Conservation (phyloP, 2,329 filamentous ascomycete genomes). For the Calonectria hongkongensis region DNA sequence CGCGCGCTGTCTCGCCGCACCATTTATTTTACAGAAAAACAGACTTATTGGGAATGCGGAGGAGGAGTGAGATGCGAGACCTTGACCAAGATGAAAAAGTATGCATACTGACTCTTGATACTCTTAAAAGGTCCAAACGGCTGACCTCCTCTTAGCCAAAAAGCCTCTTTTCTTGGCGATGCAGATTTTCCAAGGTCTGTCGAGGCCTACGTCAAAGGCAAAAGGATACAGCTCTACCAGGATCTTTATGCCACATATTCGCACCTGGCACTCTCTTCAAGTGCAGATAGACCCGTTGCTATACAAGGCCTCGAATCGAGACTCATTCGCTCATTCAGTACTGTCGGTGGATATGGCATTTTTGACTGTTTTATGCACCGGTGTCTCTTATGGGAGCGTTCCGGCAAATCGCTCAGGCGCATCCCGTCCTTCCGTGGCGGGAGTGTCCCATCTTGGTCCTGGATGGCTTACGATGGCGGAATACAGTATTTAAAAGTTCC, state of each 20-base stretch:
- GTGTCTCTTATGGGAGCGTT: conserved; percentile 46
- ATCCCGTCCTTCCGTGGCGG: conserved; percentile 28
- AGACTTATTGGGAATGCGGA: conserved; percentile 48
- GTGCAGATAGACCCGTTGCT: conserved; percentile 45
- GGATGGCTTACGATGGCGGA: conserved; percentile 59
- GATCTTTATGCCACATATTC: conserved; percentile 47
- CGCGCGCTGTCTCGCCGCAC: conserved; percentile 45
- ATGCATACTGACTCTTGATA: not conserved
- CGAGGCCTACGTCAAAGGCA: conserved; percentile 34
- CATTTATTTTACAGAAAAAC: conserved; percentile 44
- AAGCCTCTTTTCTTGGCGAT: conserved; percentile 46
- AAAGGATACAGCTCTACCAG: conserved; percentile 43
- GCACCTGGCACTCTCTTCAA: conserved; percentile 36
- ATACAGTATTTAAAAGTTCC: conserved; percentile 46
- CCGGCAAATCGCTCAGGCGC: conserved; percentile 7
- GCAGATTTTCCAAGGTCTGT: conserved; percentile 43
- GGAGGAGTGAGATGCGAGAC: conserved; percentile 45
- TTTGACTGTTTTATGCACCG: conserved; percentile 42
- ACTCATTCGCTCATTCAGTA: conserved; percentile 37
- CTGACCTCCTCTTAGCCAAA: conserved; percentile 18
- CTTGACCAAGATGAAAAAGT: conserved; percentile 42
- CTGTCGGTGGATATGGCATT: conserved; percentile 46
- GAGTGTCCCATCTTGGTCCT: conserved; percentile 58
- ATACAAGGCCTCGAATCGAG: conserved; percentile 46
- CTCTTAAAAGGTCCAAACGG: not conserved